Evolutionary conservation across 2,329 filamentous ascomycete species (phyloP).

Genomic region (Bipolaris cookei): DNA sequence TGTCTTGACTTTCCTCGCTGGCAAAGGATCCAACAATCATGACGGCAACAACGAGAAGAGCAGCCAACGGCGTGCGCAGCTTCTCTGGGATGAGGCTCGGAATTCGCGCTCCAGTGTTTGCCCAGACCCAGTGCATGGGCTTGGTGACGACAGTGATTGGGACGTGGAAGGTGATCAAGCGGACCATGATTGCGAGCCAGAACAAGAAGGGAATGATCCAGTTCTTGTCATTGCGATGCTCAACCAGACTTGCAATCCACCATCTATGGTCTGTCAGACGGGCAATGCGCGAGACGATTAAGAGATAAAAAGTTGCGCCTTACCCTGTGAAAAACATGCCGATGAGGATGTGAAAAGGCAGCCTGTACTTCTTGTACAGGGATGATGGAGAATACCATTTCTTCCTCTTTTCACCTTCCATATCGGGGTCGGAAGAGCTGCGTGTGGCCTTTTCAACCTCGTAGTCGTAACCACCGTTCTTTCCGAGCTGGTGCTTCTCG

Average conservation of each 20-base stretch:
- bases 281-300: slow-evolving; percentile 2
- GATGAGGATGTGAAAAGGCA: slow-evolving; percentile 51
- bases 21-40: slow-evolving; percentile 81
- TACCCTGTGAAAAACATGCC: slow-evolving; percentile 61
- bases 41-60: slow-evolving; percentile 68
- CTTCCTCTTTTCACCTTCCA: slow-evolving; percentile 27
- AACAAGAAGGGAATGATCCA: slow-evolving; percentile 87
- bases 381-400: slow-evolving; percentile 23
- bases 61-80: slow-evolving; percentile 68
- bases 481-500: slow-evolving; percentile 41
- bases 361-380: slow-evolving; percentile 51
- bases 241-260: slow-evolving; percentile 77
- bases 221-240: slow-evolving; percentile 74
- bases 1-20: slow-evolving; percentile 72
- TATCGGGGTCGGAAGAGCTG: slow-evolving; percentile 35
- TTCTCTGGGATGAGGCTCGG: slow-evolving; percentile 70
- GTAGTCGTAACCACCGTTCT: slow-evolving; percentile 43
- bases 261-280: slow-evolving; percentile 56
- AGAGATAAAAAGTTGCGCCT: slow-evolving; percentile 19
- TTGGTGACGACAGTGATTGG: slow-evolving; percentile 70
- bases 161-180: slow-evolving; percentile 75
- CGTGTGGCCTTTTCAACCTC: slow-evolving; percentile 51
- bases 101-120: slow-evolving; percentile 65
- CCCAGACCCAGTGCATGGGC: slow-evolving; percentile 72
- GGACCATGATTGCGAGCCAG: slow-evolving; percentile 75